Evolutionary conservation across 179 eudicot genomes (phyloP).

Genomic region (Heliamphora pulchella): DNA sequence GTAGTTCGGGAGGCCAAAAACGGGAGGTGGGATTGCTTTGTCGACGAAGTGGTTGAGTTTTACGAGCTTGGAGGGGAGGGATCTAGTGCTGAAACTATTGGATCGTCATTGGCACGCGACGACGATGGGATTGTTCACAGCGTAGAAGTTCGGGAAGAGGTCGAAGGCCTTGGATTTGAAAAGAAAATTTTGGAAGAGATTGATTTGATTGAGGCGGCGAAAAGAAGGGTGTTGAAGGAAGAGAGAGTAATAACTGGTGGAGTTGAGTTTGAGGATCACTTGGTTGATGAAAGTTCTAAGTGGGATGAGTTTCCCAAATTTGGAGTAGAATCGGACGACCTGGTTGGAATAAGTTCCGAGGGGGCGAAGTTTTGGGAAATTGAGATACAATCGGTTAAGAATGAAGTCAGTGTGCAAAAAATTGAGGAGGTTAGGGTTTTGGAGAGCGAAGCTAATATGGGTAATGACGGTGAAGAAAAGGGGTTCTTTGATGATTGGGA

Average conservation of each 20-base stretch:
- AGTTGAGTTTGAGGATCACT: not conserved
- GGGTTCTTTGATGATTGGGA: conserved; percentile 44
- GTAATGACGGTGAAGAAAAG: conserved; percentile 29
- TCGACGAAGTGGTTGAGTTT: not conserved
- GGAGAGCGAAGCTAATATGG: conserved; percentile 13
- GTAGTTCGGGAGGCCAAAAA: not conserved
- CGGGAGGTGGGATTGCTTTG: not conserved
- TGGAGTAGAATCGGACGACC: not conserved
- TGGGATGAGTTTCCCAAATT: not conserved
- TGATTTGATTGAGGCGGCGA: not conserved
- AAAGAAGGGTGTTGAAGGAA: not conserved
- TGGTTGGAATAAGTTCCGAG: not conserved
- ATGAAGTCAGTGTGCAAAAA: not conserved
- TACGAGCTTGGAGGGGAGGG: not conserved
- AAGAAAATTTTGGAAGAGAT: not conserved
- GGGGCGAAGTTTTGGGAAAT: not conserved
- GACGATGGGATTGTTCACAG: not conserved
- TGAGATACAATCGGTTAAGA: not conserved
- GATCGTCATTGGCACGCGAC: not conserved
- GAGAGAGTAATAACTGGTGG: not conserved
- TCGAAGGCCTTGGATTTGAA: not conserved
- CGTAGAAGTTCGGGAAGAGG: not conserved
- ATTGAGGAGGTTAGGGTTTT: conserved; percentile 2
- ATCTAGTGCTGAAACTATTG: not conserved
- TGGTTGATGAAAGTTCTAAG: conserved; percentile 7